Evolutionary conservation across 2,329 filamentous ascomycete species (phyloP).

Genomic region (Talaromyces marneffei): DNA sequence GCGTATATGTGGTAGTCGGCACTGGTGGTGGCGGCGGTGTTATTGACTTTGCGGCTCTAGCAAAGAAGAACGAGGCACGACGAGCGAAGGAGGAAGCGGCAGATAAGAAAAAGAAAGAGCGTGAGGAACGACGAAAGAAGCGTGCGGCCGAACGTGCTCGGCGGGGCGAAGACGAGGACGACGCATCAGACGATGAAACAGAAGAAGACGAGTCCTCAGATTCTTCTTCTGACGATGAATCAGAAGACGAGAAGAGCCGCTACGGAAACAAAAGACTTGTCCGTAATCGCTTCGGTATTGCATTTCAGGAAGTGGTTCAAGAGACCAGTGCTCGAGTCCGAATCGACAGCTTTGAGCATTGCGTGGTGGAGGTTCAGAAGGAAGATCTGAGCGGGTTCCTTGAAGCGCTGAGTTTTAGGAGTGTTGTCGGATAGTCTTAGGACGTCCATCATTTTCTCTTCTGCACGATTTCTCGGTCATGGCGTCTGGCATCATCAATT

Average conservation of each 20-base stretch:
- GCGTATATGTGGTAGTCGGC: conserved; percentile 88
- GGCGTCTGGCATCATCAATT: conserved; percentile 5
- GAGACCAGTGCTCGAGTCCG: conserved; percentile 85
- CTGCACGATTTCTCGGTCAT: background rate
- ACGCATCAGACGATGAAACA: conserved; percentile 59
- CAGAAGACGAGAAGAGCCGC: conserved; percentile 51
- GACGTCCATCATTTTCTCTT: background rate
- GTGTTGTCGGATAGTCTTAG: conserved; percentile 58
- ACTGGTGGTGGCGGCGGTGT: conserved; percentile 81
- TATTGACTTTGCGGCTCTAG: conserved; percentile 58
- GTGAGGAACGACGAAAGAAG: conserved; percentile 57
- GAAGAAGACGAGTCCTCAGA: conserved; percentile 48
- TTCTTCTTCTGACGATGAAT: conserved; percentile 44
- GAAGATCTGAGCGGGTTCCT: conserved; percentile 88
- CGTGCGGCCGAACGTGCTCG: conserved; percentile 49
- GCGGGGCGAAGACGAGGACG: conserved; percentile 47
- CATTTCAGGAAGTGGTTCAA: conserved; percentile 89
- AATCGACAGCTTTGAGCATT: conserved; percentile 96
- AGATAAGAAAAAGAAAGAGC: conserved; percentile 57
- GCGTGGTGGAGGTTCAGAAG: conserved; percentile 95
- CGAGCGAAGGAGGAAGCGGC: conserved; percentile 58
- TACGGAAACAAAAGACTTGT: conserved; percentile 61
- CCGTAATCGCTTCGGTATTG: conserved; percentile 84
- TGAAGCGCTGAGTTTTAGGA: conserved; percentile 86
- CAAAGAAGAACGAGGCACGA: conserved; percentile 62